Conservation (phyloP, 345 rosid genomes). For the Mallotus nudiflorus region DNA sequence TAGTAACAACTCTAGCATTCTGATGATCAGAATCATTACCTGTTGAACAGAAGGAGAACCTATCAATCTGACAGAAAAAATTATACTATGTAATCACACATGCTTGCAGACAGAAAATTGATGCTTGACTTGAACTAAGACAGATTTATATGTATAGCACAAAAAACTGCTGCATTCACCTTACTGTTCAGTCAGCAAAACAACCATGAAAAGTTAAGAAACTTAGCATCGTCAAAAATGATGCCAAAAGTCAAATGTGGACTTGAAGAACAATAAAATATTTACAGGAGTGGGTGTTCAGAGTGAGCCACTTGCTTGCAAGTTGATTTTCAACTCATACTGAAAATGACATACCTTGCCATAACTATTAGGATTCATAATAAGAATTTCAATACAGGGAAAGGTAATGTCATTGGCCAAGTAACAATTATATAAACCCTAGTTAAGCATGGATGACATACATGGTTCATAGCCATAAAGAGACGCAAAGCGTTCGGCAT, state of each 20-base stretch:
- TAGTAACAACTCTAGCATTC: slow-evolving; percentile 31
- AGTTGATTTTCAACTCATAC: neutral
- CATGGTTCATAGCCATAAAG: slow-evolving; percentile 57
- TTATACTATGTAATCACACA: neutral
- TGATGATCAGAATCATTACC: slow-evolving; percentile 41
- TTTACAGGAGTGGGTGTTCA: neutral
- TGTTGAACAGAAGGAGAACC: slow-evolving; percentile 26
- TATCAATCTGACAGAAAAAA: neutral
- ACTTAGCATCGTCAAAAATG: neutral
- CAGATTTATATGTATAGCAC: neutral
- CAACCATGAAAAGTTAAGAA: neutral
- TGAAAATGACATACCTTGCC: slow-evolving; percentile 5
- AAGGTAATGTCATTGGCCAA: neutral
- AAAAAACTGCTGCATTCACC: neutral
- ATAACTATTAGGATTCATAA: neutral
- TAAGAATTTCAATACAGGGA: neutral
- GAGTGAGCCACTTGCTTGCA: neutral
- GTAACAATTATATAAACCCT: neutral
- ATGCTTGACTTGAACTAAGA: neutral
- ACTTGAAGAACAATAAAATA: neutral
- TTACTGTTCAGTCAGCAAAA: neutral
- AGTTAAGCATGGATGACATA: slow-evolving; percentile 39
- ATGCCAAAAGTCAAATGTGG: neutral
- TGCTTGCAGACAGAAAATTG: neutral
- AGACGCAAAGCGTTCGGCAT: slow-evolving; percentile 92